Base-by-base conservation (phyloP, 164 flowering plant genomes). In the Vitis cinerea region DNA sequence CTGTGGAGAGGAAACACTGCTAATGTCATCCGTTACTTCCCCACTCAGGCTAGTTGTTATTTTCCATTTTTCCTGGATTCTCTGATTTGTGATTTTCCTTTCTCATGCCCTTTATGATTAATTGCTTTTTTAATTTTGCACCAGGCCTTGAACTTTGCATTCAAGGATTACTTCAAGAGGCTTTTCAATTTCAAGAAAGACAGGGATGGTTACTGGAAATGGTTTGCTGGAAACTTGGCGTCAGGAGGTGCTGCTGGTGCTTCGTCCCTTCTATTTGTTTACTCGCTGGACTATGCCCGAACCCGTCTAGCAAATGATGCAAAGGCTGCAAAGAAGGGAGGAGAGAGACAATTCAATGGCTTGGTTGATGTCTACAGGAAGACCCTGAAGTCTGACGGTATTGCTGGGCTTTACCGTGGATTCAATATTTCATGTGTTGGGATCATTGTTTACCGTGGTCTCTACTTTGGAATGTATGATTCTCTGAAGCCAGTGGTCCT, bases 161-260 rank as follows among this genome's bases (percentile, higher is more conserved):
- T 83, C 74, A 83, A 83, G 73, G 86, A 83, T 71, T 81, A 83
- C 79, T 83, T 83, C 73, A 83, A 83, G 81, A 80, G 84, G 73
- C 78, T 83, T 27, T 83, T 83, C 72, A 83, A 81, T 71, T 83
- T 83, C 74, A 81, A 83, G 82, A 83, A 83, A 60, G 86, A 83
- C 68, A 83, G 50, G 73, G 86, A 83, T 74, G 86, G 86, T 29
- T 83, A 83, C 78, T 80, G 86, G 86, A 78, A 76, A 56, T 83
- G 86, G 86, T 83, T 83, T 74, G 86, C 81, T 50, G 84, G 86
- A n/a, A 83, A 83, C 76, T 76, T 83, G 82, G 84, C 72, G 16
- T 83, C 86, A 15, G 86, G 86, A 12, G 86, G 83, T 68, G 84
- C 84, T 30, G 86, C 86, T 73, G 86, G 86, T 65, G 84, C 86